phyloP scores from a whole-genome alignment of 1,284 basidiomycete species.

The Singerocomus rubriflavus region DNA sequence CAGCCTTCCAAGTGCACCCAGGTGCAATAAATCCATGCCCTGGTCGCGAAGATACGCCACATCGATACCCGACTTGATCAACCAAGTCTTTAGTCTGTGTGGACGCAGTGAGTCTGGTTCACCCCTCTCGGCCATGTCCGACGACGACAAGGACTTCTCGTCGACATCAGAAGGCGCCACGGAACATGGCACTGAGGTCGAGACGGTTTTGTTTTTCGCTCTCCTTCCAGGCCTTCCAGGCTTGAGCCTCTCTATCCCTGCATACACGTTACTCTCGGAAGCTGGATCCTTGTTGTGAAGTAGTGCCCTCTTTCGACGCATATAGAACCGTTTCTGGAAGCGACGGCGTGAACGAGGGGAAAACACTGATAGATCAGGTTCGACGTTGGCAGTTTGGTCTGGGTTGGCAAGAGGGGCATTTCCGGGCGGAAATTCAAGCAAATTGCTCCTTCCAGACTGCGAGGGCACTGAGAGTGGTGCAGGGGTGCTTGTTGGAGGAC shows the following conservation, averaged over 20 bases:
- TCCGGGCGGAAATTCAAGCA: not conserved
- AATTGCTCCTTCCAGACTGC: not conserved
- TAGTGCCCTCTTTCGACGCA: conserved; percentile 65
- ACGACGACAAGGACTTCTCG: conserved; percentile 3
- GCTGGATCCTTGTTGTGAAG: conserved; percentile 8
- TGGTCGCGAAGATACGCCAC: conserved; percentile 38
- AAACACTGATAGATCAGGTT: conserved; percentile 27
- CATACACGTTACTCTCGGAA: not conserved
- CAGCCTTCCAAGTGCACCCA: conserved; percentile 39
- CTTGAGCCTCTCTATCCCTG: conserved; percentile 22
- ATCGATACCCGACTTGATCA: conserved; percentile 43
- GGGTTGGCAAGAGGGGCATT: conserved; percentile 1
- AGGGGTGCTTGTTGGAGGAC: not conserved
- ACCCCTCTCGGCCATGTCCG: conserved; percentile 13
- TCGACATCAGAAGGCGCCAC: conserved; percentile 13
- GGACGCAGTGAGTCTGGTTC: conserved; percentile 41
- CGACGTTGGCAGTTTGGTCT: conserved; percentile 8
- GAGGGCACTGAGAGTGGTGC: not conserved
- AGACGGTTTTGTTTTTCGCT: conserved; percentile 10
- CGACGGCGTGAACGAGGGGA: conserved; percentile 56
- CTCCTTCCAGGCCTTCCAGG: conserved; percentile 32
- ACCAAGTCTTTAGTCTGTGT: conserved; percentile 43
- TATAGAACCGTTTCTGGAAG: conserved; percentile 60
- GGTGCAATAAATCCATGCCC: conserved; percentile 50
- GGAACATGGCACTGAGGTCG: conserved; percentile 10